These are phyloP conservation scores for Trichosporon coremiiforme DNA, from an alignment of 1,284 basidiomycete genomes.

Conservation along the genomic window DNA sequence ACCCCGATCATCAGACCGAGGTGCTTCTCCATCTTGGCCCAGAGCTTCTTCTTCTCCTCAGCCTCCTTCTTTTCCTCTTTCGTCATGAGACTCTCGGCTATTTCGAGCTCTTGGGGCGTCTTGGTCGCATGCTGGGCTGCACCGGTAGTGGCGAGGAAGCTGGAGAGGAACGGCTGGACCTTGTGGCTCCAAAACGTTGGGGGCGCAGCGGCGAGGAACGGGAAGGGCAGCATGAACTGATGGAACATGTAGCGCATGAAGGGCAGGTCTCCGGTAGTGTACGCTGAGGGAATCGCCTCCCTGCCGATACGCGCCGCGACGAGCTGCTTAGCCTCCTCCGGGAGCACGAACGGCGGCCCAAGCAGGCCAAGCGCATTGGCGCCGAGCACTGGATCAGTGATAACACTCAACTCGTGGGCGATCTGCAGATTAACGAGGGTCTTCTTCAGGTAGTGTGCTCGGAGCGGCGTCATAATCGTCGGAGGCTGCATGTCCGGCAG, in stretches of 20 bases:
- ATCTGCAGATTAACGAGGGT: conserved; percentile 86
- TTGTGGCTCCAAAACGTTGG: conserved; percentile 88
- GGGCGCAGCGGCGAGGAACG: conserved; percentile 83
- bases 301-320: conserved; percentile 48
- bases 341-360: conserved; percentile 78
- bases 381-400: conserved; percentile 64
- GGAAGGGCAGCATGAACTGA: conserved; percentile 88
- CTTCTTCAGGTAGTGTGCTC: conserved; percentile 95
- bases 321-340: conserved; percentile 60
- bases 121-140: conserved; percentile 46
- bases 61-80: conserved; percentile 62
- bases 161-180: conserved; percentile 85
- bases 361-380: conserved; percentile 79
- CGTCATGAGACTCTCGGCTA: conserved; percentile 48
- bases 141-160: conserved; percentile 69
- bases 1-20: conserved; percentile 76
- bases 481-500: conserved; percentile 42
- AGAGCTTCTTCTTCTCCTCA: conserved; percentile 65
- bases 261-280: conserved; percentile 66
- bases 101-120: conserved; percentile 41
- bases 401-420: conserved; percentile 69
- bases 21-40: conserved; percentile 76
- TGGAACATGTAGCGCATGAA: conserved; percentile 85
- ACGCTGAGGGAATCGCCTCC: conserved; percentile 26
- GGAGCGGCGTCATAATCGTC: conserved; percentile 69